Conservation (phyloP, 768 basidiomycete species). For the Leccinum fibrillosum region DNA sequence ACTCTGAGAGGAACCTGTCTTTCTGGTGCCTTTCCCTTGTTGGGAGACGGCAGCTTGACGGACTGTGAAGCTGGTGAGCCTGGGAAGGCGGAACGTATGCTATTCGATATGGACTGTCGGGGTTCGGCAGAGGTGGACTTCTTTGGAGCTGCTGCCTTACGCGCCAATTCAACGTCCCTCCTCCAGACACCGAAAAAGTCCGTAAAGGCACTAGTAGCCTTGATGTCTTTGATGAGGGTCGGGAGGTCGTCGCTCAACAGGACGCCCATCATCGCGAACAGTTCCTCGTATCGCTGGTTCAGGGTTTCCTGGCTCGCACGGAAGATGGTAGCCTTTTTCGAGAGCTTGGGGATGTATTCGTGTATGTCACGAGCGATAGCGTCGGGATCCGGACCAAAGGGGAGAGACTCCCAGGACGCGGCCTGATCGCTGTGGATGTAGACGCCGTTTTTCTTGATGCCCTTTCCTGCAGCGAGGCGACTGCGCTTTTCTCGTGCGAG, state of each 20-base stretch:
- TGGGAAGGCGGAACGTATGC: constrained; percentile 57
- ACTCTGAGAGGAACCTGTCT: neutral
- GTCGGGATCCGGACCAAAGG: constrained; percentile 77
- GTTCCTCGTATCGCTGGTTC: constrained; percentile 59
- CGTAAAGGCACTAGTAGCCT: constrained; percentile 51
- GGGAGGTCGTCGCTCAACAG: constrained; percentile 63
- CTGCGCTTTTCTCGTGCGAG: constrained; percentile 65
- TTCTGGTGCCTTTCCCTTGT: constrained; percentile 15
- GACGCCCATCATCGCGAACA: constrained; percentile 54
- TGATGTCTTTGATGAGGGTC: constrained; percentile 61
- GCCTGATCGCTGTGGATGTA: constrained; percentile 69
- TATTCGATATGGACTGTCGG: constrained; percentile 48
- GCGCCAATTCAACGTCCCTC: constrained; percentile 60
- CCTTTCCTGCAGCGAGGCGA: constrained; percentile 68
- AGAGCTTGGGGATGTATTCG: constrained; percentile 59
- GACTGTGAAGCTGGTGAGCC: constrained; percentile 24
- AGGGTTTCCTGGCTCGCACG: constrained; percentile 64
- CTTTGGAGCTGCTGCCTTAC: constrained; percentile 33
- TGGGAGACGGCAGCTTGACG: constrained; percentile 1
- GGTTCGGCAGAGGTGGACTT: constrained; percentile 22
- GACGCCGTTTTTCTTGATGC: constrained; percentile 67
- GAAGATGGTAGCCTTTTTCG: constrained; percentile 72
- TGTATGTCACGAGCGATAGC: constrained; percentile 72
- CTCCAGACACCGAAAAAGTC: constrained; percentile 84
- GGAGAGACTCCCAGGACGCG: constrained; percentile 82